A percentile compares a stretch with the other conserved stretches of the same genome.
Conservation (phyloP, 148 eudicot species). For the Amaranthus cruentus region DNA sequence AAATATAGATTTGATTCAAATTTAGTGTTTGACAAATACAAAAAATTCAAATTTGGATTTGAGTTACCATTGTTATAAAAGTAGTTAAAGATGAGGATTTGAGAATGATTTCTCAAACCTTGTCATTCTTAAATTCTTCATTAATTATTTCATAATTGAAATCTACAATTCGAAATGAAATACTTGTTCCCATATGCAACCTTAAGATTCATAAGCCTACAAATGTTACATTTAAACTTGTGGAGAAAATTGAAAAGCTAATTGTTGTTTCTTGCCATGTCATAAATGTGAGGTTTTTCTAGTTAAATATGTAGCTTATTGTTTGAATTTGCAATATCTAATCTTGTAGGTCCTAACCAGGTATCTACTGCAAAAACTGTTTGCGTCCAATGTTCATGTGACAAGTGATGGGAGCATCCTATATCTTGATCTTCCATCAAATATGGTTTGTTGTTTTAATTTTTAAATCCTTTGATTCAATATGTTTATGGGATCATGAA, state of each 20-base stretch:
- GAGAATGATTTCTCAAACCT: too few relatives aligned
- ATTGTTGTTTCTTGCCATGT: neutral
- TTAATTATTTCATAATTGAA: too few relatives aligned
- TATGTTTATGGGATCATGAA: neutral
- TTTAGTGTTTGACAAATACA: too few relatives aligned
- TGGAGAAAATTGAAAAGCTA: neutral
- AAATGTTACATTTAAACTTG: too few relatives aligned
- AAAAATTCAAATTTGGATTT: too few relatives aligned
- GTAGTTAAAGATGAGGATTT: too few relatives aligned
- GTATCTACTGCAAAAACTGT: slow-evolving; percentile 61
- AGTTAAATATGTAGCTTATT: neutral
- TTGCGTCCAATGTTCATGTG: slow-evolving; percentile 58
- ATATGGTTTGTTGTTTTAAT: slow-evolving; percentile 63
- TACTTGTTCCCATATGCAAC: too few relatives aligned
- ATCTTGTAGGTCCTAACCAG: slow-evolving; percentile 56
- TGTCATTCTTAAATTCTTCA: too few relatives aligned
- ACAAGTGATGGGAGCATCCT: slow-evolving; percentile 55
- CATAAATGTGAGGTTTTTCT: neutral
- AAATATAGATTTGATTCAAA: too few relatives aligned
- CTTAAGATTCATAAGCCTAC: too few relatives aligned
- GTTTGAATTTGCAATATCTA: slow-evolving; percentile 2
- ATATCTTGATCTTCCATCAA: slow-evolving; percentile 89
- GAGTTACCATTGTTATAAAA: too few relatives aligned
- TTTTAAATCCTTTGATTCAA: neutral
- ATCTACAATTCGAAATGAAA: too few relatives aligned